Evolutionary conservation across 495 filamentous ascomycete genomes (phyloP).

Genomic region (Viridothelium virens): DNA sequence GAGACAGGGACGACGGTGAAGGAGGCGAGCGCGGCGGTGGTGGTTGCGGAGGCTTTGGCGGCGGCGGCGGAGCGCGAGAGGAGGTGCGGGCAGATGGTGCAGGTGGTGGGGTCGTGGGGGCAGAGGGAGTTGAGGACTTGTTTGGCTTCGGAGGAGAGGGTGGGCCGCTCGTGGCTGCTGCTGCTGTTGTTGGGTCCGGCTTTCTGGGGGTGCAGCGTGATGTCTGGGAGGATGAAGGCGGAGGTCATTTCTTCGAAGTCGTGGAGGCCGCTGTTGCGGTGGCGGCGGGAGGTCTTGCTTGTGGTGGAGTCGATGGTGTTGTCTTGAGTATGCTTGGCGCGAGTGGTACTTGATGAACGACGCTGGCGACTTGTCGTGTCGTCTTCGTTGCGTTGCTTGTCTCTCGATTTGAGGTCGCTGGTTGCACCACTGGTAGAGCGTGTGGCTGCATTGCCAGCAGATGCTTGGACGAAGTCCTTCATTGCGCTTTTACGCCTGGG

Average conservation of each 20-base stretch:
- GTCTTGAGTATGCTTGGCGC: constrained; percentile 15
- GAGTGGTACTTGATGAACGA: neutral
- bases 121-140: constrained; percentile 33
- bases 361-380: neutral
- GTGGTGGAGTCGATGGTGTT: constrained; percentile 25
- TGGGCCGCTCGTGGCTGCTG: constrained; percentile 11
- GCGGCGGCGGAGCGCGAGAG: constrained; percentile 40
- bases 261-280: constrained; percentile 35
- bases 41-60: constrained; percentile 31
- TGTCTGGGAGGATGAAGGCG: constrained; percentile 68
- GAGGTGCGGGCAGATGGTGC: constrained; percentile 58
- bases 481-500: neutral
- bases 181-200: neutral
- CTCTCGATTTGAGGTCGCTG: too few relatives aligned
- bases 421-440: neutral
- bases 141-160: constrained; percentile 27
- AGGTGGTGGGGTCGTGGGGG: constrained; percentile 59
- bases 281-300: constrained; percentile 32
- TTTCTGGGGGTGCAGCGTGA: constrained; percentile 38
- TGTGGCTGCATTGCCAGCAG: neutral
- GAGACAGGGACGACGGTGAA: constrained; percentile 66
- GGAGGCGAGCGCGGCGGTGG: constrained; percentile 41
- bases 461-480: neutral
- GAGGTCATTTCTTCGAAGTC: constrained; percentile 69
- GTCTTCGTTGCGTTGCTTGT: neutral